These are phyloP conservation scores for Tylopilus sp. DNA, from an alignment of 1,284 basidiomycete genomes.

Conservation along the genomic window DNA sequence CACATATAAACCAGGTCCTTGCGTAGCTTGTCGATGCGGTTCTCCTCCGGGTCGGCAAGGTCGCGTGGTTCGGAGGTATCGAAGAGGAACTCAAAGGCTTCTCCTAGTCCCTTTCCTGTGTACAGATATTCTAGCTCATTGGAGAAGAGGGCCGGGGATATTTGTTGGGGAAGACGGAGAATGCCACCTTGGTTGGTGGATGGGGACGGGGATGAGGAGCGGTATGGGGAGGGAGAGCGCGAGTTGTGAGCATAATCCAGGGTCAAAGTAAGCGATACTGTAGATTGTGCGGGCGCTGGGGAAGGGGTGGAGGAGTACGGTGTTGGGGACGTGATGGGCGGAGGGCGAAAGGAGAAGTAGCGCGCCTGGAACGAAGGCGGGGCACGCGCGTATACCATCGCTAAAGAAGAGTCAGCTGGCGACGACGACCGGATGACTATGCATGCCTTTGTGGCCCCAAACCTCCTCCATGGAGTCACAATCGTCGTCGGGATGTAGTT, in stretches of 20 bases:
- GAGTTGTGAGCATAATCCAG: slow-evolving; percentile 46
- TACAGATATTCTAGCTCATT: slow-evolving; percentile 90
- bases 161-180: slow-evolving; percentile 60
- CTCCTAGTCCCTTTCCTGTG: slow-evolving; percentile 82
- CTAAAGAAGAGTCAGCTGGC: slow-evolving; percentile 40
- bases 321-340: slow-evolving; percentile 50
- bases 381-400: slow-evolving; percentile 91
- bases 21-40: slow-evolving; percentile 80
- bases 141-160: slow-evolving; percentile 72
- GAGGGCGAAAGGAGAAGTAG: slow-evolving; percentile 74
- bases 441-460: slow-evolving; percentile 86
- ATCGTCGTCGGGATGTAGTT: slow-evolving; percentile 54
- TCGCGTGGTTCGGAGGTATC: slow-evolving; percentile 58
- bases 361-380: slow-evolving; percentile 81
- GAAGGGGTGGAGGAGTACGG: slow-evolving; percentile 56
- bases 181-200: slow-evolving; percentile 39
- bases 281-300: slow-evolving; percentile 54
- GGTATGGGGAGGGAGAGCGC: slow-evolving; percentile 55
- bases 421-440: neutral
- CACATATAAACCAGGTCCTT: slow-evolving; percentile 96
- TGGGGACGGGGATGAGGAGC: slow-evolving; percentile 43
- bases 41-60: slow-evolving; percentile 50
- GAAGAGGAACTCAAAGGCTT: slow-evolving; percentile 87
- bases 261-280: slow-evolving; percentile 54
- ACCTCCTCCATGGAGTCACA: slow-evolving; percentile 55